phyloP scores from a whole-genome alignment of 257 asterid species.

The Ilex aquifolium region DNA sequence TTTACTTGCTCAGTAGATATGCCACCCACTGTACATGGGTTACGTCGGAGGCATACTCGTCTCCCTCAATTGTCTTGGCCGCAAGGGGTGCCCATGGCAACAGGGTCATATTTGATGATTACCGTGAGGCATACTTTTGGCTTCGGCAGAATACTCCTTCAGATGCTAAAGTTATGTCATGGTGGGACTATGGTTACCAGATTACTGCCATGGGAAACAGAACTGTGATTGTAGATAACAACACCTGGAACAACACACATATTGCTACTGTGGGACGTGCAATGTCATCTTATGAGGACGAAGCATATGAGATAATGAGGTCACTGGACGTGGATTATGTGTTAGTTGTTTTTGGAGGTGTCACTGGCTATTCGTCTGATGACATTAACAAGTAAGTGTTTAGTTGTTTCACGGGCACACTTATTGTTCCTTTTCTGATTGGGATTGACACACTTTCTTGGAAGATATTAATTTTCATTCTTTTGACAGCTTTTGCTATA shows the following conservation, averaged over 20 bases:
- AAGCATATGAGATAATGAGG: conserved; percentile 95
- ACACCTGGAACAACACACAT: conserved; percentile 99
- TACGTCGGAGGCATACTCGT: conserved; percentile 96
- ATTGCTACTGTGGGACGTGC: conserved; percentile 99
- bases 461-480: too few species aligned
- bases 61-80: conserved; percentile 98
- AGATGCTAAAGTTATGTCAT: conserved; percentile 98
- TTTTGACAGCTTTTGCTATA: too few species aligned
- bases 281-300: conserved; percentile 95
- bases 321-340: conserved; percentile 94
- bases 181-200: conserved; percentile 99
- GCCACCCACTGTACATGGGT: conserved; percentile 97
- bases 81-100: conserved; percentile 97
- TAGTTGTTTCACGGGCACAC: background rate
- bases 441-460: too few species aligned
- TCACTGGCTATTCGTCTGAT: conserved; percentile 94
- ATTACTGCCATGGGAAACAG: conserved; percentile 98
- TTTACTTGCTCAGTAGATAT: conserved; percentile 85
- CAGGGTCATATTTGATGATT: conserved; percentile 90
- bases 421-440: too few species aligned
- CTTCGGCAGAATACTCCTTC: conserved; percentile 87
- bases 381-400: conserved; percentile 89
- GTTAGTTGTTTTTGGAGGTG: conserved; percentile 95
- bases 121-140: conserved; percentile 97
- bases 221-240: conserved; percentile 95